Evolutionary conservation across 2,329 filamentous ascomycete genomes (phyloP).

Genomic region (Nigrospora sphaerica): DNA sequence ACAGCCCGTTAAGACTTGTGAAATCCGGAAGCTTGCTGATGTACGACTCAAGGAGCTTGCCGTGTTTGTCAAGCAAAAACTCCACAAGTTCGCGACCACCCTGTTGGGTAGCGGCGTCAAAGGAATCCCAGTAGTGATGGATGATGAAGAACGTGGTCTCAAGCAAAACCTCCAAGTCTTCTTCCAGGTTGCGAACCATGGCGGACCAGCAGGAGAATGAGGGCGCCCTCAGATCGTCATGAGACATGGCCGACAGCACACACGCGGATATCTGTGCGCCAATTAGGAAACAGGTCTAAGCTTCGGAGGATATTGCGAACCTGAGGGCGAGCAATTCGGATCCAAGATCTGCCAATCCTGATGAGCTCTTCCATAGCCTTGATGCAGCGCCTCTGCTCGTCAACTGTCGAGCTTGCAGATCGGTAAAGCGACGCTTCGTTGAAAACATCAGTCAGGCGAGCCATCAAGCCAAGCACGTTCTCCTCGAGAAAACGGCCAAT

Average conservation of each 20-base stretch:
- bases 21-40: conserved; percentile 76
- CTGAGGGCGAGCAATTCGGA: conserved; percentile 78
- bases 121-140: conserved; percentile 66
- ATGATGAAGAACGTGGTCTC: conserved; percentile 89
- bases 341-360: conserved; percentile 62
- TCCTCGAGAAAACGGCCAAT: conserved; percentile 72
- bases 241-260: conserved; percentile 73
- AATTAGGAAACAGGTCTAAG: conserved; percentile 12
- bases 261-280: conserved; percentile 73
- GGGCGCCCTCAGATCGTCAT: conserved; percentile 65
- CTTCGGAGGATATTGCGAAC: conserved; percentile 28
- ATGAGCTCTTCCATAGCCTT: conserved; percentile 86
- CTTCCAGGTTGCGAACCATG: conserved; percentile 67
- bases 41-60: conserved; percentile 52
- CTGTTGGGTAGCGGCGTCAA: conserved; percentile 54
- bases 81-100: conserved; percentile 57
- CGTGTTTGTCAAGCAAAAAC: conserved; percentile 58
- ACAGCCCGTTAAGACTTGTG: conserved; percentile 60
- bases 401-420: conserved; percentile 39
- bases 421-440: conserved; percentile 50
- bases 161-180: conserved; percentile 68
- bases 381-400: conserved; percentile 72
- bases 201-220: conserved; percentile 81
- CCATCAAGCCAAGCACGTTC: conserved; percentile 81
- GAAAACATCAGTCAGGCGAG: conserved; percentile 70